phyloP scores from a whole-genome alignment of 2,329 filamentous ascomycete species.

The Cordyceps tenuipes region DNA sequence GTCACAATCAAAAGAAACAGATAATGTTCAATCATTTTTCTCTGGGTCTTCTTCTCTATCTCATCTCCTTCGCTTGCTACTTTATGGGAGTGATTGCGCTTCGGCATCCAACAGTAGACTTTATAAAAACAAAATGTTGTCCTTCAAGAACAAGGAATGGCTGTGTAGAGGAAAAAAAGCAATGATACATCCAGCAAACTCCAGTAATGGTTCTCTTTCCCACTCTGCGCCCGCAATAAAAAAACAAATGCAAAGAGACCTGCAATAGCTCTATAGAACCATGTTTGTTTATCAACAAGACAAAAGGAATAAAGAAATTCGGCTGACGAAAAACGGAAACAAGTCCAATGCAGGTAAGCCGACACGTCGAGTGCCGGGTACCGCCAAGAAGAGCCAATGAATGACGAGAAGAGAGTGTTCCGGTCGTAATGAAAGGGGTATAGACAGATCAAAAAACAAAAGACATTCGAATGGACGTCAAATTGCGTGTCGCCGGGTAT shows the following conservation, averaged over 20 bases:
- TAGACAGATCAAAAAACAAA: conserved; percentile 11
- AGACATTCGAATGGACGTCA: conserved; percentile 7
- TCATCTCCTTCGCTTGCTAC: background rate
- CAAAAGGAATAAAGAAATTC: background rate
- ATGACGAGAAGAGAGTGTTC: background rate
- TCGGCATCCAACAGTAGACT: conserved; percentile 3
- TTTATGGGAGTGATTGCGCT: background rate
- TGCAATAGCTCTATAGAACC: conserved; percentile 8
- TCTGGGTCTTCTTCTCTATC: background rate
- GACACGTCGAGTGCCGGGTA: background rate
- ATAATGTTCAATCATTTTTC: background rate
- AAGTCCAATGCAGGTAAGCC: background rate
- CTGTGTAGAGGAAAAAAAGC: background rate
- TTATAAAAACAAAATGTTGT: background rate
- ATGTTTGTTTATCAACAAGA: conserved; percentile 7
- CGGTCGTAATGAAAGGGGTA: conserved; percentile 10
- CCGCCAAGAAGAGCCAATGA: background rate
- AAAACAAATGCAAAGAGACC: background rate
- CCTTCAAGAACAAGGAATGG: background rate
- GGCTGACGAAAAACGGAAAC: background rate
- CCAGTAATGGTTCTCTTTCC: conserved; percentile 7
- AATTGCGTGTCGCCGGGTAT: background rate
- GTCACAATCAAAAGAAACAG: background rate
- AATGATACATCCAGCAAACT: conserved; percentile 10
- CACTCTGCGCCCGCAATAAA: background rate